phyloP scores from a whole-genome alignment of 495 filamentous ascomycete genomes.

The Pyrenula aspistea region DNA sequence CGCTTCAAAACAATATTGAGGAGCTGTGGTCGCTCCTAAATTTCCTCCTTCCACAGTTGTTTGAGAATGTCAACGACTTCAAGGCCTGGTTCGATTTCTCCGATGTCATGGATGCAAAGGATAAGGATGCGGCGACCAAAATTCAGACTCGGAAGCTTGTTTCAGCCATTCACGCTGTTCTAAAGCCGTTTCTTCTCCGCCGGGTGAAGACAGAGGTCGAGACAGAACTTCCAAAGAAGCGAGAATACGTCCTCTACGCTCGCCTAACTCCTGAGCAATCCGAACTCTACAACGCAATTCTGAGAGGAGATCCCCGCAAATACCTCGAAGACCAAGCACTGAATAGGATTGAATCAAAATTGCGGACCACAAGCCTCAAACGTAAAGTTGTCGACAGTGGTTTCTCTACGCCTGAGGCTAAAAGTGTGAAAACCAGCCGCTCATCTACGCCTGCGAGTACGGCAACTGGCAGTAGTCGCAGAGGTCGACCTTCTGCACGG shows the following conservation, averaged over 20 bases:
- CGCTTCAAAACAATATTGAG: conserved; percentile 87
- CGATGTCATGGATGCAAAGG: conserved; percentile 62
- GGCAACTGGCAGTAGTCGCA: conserved; percentile 25
- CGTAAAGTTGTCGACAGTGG: conserved; percentile 35
- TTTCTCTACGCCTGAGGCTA: conserved; percentile 34
- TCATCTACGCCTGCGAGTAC: conserved; percentile 54
- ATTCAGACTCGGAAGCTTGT: conserved; percentile 68
- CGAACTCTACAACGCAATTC: conserved; percentile 79
- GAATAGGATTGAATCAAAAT: conserved; percentile 41
- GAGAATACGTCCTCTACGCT: conserved; percentile 89
- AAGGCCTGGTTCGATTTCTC: conserved; percentile 96
- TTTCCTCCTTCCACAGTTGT: conserved; percentile 85
- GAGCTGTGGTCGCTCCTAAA: conserved; percentile 94
- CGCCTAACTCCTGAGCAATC: conserved; percentile 80
- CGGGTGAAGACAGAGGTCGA: conserved; percentile 91
- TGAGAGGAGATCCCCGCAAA: conserved; percentile 62
- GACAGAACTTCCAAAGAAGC: conserved; percentile 78
- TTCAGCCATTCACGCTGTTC: conserved; percentile 76
- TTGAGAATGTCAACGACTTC: conserved; percentile 79
- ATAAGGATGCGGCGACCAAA: conserved; percentile 45
- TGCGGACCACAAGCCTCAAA: conserved; percentile 35
- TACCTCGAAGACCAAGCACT: conserved; percentile 79
- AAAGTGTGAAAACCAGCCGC: conserved; percentile 62
- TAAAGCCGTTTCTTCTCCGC: conserved; percentile 83
- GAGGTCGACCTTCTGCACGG: conserved; percentile 26